Evolutionary conservation across 768 basidiomycete species (phyloP), one percentile per base, ranked within the genome.

Genomic region (Cyathus striatus): DNA sequence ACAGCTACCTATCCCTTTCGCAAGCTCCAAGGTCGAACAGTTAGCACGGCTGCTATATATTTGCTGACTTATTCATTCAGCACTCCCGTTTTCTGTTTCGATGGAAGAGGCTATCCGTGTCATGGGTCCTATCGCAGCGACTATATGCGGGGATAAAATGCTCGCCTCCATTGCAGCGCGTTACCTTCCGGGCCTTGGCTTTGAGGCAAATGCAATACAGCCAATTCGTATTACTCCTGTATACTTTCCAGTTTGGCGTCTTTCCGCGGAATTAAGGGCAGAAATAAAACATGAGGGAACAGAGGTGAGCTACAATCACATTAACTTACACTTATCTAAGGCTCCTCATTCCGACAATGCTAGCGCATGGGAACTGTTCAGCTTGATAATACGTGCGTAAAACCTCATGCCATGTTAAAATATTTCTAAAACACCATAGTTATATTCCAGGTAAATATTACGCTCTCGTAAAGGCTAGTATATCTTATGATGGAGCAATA

Each of bases 161-260:
- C 25, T 59, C 10, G 55, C 49, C 47, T 72, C 60, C 0, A 48
- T 57, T 1, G 53, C 68, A 27, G 64, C 69, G 14, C 61, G 62
- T 22, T 57, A 58, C 40, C 49, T 78, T 22, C 69, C 71, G 2
- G 54, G 51, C 18, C 54, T 66, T 23, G 67, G 67, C 4, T 63
- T 67, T 47, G 56, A 62, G 33, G 60, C 67, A 38, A 46, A 62
- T 32, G 60, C 67, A 38, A 46, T 73, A 3, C 66, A 52, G 38
- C 80, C 81, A 18, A 55, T 60, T 10, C 70, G 67, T 18, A 65
- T 79, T 20, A 61, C 68, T 36, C 71, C 80, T 5, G 59, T 79
- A 2, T 86, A 83, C 53, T 75, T 81, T 40, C 83, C 83, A 3
- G 72, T 68, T 9, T 86, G 83, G 83, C 63, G 79, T 23, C 58